Conservation (phyloP, 805 yeast species). For the Candida gorgasii region DNA sequence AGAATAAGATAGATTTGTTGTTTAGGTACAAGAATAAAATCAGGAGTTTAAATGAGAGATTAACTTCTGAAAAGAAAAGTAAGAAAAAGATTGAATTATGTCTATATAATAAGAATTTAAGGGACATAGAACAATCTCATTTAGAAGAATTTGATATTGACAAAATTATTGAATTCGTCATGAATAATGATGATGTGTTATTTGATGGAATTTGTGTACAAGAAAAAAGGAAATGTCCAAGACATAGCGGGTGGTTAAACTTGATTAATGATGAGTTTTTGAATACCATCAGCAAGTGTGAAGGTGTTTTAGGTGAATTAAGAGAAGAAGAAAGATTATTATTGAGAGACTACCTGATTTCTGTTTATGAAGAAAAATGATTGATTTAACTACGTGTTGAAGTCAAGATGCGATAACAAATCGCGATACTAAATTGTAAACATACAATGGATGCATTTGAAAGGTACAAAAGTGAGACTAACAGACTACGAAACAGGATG, state of each 20-base stretch:
- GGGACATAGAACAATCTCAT: constrained; percentile 6
- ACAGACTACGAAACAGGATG: constrained; percentile 11
- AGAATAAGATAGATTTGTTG: constrained; percentile 23
- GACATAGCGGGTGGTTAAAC: constrained; percentile 55
- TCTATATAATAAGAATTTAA: constrained; percentile 11
- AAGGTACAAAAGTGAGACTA: constrained; percentile 10
- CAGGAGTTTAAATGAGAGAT: constrained; percentile 37
- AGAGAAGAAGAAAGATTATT: constrained; percentile 28
- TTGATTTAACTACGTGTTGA: neutral
- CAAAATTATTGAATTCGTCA: constrained; percentile 3
- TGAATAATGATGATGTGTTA: constrained; percentile 2
- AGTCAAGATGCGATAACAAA: neutral
- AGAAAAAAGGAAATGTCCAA: constrained; percentile 56
- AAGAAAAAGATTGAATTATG: constrained; percentile 18
- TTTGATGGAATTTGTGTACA: constrained; percentile 38
- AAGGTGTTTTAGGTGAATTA: constrained; percentile 30
- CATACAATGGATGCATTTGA: constrained; percentile 17
- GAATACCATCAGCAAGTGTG: constrained; percentile 14
- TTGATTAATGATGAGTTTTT: constrained; percentile 34
- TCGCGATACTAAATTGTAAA: constrained; percentile 4
- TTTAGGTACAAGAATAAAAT: constrained; percentile 35
- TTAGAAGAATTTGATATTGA: constrained; percentile 8
- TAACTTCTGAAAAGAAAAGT: constrained; percentile 15
- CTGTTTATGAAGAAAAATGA: constrained; percentile 21
- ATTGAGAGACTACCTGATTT: constrained; percentile 38